Percentiles rank a stretch among this genome's conserved stretches.
These are phyloP conservation scores for Blastobotrys elegans DNA, from an alignment of 1,139 yeast genomes.

Conservation along the genomic window DNA sequence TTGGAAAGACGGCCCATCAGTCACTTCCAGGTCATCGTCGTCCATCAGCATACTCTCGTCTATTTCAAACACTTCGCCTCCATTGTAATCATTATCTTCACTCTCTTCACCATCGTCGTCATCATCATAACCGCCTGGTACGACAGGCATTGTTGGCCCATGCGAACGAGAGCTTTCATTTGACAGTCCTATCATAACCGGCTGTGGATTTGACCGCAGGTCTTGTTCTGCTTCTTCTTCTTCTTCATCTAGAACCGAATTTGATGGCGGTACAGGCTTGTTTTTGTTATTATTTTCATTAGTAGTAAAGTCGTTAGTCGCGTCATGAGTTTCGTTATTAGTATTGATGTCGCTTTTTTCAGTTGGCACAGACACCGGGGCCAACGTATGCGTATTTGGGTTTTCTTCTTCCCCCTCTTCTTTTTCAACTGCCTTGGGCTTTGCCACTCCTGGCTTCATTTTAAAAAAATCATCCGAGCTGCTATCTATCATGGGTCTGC, in stretches of 20 bases:
- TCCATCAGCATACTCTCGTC: conserved; percentile 8
- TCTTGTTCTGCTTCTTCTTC: no score
- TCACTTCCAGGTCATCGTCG: conserved; percentile 5
- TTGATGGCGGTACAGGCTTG: no score
- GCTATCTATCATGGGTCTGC: background rate
- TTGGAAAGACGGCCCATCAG: background rate
- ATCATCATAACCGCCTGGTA: no score
- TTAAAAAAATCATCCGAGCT: conserved; percentile 6
- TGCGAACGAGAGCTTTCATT: no score
- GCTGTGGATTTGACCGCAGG: no score
- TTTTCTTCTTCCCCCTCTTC: conserved; percentile 3
- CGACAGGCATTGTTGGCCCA: no score
- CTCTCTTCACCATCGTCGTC: background rate
- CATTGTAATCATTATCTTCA: background rate
- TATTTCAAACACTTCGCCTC: background rate
- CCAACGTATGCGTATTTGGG: no score
- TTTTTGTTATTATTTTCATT: no score
- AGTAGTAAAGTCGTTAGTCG: background rate
- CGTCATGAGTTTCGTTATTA: background rate
- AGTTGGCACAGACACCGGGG: no score
- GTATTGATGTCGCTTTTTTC: background rate
- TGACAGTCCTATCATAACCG: no score
- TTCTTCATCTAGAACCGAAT: no score
- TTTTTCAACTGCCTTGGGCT: background rate
- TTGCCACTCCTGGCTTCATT: background rate